Conservation (phyloP, 2,329 filamentous ascomycete genomes). For the Helminthosporium solani region DNA sequence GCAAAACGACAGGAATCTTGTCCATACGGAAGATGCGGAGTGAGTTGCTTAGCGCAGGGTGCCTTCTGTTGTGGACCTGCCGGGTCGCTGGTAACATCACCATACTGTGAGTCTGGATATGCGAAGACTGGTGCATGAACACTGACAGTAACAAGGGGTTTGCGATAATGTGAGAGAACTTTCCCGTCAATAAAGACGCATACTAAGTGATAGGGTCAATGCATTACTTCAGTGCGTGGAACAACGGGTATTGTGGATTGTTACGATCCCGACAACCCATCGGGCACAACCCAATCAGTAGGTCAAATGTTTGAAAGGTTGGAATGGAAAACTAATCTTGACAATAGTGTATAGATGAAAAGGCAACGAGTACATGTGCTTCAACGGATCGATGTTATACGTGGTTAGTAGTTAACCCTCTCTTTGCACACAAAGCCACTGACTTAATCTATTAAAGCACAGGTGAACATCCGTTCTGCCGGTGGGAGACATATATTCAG, state of each 20-base stretch:
- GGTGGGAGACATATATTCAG: conserved; percentile 15
- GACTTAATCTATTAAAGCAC: background rate
- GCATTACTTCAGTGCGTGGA: conserved; percentile 15
- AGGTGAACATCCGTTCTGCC: conserved; percentile 9
- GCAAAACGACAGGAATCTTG: background rate
- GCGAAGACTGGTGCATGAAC: background rate
- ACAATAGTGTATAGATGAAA: conserved; percentile 7
- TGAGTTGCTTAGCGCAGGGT: conserved; percentile 11
- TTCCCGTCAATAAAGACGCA: background rate
- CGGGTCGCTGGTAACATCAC: conserved; percentile 12
- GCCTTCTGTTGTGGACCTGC: conserved; percentile 18
- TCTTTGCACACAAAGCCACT: background rate
- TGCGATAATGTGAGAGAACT: conserved; percentile 14
- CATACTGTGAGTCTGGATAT: conserved; percentile 7
- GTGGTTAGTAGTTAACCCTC: conserved; percentile 3
- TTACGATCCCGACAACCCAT: conserved; percentile 16
- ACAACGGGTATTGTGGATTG: conserved; percentile 17
- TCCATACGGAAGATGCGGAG: conserved; percentile 11
- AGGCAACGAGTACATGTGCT: conserved; percentile 10
- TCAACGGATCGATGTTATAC: conserved; percentile 17
- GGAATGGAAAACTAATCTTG: background rate
- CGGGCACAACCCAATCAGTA: conserved; percentile 11
- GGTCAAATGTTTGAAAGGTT: background rate
- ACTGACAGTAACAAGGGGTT: conserved; percentile 9
- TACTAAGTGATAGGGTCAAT: conserved; percentile 11